These are phyloP conservation scores for Graphilbum ipis-grandicollis DNA, from an alignment of 2,329 filamentous ascomycete genomes.

Conservation along the genomic window DNA sequence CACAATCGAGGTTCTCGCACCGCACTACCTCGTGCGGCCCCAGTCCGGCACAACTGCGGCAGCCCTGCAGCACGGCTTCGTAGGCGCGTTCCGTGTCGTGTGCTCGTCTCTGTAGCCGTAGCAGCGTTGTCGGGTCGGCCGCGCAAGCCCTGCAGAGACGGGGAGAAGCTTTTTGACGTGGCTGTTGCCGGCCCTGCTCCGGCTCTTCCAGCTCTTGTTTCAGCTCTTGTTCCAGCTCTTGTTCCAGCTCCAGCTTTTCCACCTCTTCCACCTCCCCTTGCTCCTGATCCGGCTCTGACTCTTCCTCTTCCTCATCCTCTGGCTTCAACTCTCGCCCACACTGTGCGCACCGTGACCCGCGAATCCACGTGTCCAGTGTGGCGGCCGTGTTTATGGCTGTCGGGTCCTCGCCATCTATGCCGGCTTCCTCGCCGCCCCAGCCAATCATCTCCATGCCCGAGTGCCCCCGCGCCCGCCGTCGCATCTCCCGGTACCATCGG, in stretches of 20 bases:
- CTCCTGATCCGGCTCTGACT: not conserved
- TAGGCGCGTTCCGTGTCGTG: constrained; percentile 45
- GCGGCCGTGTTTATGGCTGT: constrained; percentile 22
- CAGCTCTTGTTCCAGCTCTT: not conserved
- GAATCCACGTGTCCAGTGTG: constrained; percentile 92
- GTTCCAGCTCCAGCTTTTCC: constrained; percentile 4
- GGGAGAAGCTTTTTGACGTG: not conserved
- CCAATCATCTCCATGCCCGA: no score
- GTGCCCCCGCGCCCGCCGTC: constrained; percentile 32
- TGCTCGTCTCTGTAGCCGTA: constrained; percentile 45
- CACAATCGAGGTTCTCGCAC: constrained; percentile 84
- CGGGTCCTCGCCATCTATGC: constrained; percentile 16
- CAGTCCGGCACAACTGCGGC: constrained; percentile 62
- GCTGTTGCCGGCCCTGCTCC: not conserved
- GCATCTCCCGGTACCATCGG: constrained; percentile 93
- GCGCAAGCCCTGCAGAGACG: constrained; percentile 36
- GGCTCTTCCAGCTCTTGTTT: not conserved
- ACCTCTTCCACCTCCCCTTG: constrained; percentile 10
- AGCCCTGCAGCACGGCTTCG: constrained; percentile 50
- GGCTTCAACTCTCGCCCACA: constrained; percentile 47
- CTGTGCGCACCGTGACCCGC: constrained; percentile 58
- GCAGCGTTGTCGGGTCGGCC: constrained; percentile 36
- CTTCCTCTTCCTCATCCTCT: constrained; percentile 10
- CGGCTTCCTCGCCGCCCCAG: constrained; percentile 29
- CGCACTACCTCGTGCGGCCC: constrained; percentile 58